Base-by-base conservation (phyloP, 2,329 filamentous ascomycete genomes). In the Colletotrichum tropicale region DNA sequence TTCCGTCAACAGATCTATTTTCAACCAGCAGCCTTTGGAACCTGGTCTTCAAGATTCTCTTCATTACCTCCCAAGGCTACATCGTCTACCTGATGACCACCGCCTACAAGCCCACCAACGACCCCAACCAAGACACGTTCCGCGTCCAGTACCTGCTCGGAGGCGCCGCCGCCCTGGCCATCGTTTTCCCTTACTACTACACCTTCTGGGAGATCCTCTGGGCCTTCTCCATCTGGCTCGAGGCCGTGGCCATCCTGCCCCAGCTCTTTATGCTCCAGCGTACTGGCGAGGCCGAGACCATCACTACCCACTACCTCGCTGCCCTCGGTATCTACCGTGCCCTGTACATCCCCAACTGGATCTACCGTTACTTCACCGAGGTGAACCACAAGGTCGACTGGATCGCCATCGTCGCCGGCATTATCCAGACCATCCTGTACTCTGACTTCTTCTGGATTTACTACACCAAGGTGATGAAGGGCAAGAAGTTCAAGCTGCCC, bases 371-470 rank as follows among this genome's bases (percentile, higher is more conserved):
- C 86, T 91, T 94, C 80, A 90, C 91, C 67, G 96, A 98, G 85
- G 83, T 86, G 61, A 88, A 91, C 66, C 93, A 95, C 84, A 94
- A 90, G 84, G 84, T 94, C 80, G 96, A 98, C 83, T 94, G 93
- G 78, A 98, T 98, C 79, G 94, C 96, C 24, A 94, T 98, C 67
- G 83, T 97, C 77, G 97, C 98, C 5, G 97, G 97, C 15, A 90
- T 98, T 71, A 88, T 98, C 78, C 97, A 99, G 89, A 99, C 97
- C 1, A 87, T 99, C 65, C 89, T 99, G 74, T 99, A 99, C 88
- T 98, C 95, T 78, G 97, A 99, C 88, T 99, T 99, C 89, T 99
- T 99, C 91, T 99, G 96, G 90, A 96, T 99, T 82, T 99, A 99
- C 89, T 99, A 98, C 88, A 98, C 94, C 76, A 98, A 98, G 93